Evolutionary conservation across 768 basidiomycete species (phyloP), one percentile per base, ranked within the genome.

Genomic region (Boletellus ananas): DNA sequence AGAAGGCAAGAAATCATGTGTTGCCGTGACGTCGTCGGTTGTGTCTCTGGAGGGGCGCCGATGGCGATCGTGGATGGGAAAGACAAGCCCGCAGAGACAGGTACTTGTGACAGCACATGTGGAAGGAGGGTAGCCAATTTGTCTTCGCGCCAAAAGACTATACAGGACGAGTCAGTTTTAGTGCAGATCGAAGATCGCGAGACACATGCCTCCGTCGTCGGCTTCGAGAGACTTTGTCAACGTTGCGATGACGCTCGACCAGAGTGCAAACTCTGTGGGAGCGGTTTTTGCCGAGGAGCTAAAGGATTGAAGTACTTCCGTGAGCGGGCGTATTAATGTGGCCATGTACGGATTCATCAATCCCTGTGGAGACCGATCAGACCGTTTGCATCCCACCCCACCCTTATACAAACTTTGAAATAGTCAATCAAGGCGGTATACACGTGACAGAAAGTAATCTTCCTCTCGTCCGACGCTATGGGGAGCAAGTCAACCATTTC

Each of bases 331-430:
- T 35, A 93, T 65, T 39, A 93, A 66, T 68, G 85, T 84, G 8
- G 85, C 78, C 77, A 92, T 88, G 69, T 97, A 98, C 0, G 94
- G 91, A 14, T 85, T 89, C 81, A 98, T 92, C 60, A 97, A 74
- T 20, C 74, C 81, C 90, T 92, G 51, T 12, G 25, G 20, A 23
- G 2, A 50, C 49, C 11, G 54, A 37, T 23, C 12, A 36, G 41
- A 27, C 13, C n/a, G 37, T 35, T 36, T 9, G 34, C 13, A 6
- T 7, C 13, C 6, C 12, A 27, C 12, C 8, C 10, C 25, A 31
- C 21, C 13, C n/a, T 6, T 18, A 2, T 23, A 17, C n/a, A 56
- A 60, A 85, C 93, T 80, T 91, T 92, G 76, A 98, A 95, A 72
- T 84, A 91, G 54, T 88, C 84, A 17, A 97, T 72, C 14, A 99